Percentiles rank a stretch among this genome's conserved stretches.
Conservation (phyloP, 257 asterid genomes). For the Rehmannia glutinosa region DNA sequence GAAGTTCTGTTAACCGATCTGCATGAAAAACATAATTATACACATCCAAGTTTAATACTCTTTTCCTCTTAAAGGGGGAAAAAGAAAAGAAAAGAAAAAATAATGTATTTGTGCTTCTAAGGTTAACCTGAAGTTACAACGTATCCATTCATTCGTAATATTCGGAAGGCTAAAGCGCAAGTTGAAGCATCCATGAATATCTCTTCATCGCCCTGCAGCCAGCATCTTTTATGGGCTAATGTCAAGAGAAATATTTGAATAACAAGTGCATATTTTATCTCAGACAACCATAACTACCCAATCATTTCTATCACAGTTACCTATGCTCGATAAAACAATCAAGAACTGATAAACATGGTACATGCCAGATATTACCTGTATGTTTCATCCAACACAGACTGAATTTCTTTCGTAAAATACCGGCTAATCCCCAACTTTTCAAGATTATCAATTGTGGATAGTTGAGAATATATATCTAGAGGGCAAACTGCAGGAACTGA, state of each 20-base stretch:
- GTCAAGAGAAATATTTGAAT: conserved; percentile 19
- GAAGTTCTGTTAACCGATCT: conserved; percentile 46
- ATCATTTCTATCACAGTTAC: background rate
- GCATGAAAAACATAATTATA: conserved; percentile 20
- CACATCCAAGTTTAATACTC: background rate
- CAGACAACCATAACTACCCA: background rate
- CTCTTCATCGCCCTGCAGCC: conserved; percentile 87
- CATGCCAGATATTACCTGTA: conserved; percentile 48
- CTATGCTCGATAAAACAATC: background rate
- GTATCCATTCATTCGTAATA: conserved; percentile 69
- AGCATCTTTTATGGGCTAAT: conserved; percentile 48
- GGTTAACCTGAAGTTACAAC: conserved; percentile 59
- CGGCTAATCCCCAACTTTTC: conserved; percentile 69
- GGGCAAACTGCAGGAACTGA: conserved; percentile 81
- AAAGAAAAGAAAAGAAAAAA: background rate
- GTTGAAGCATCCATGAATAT: conserved; percentile 69
- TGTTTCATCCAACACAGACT: conserved; percentile 52
- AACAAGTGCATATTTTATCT: background rate
- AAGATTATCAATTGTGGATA: conserved; percentile 59
- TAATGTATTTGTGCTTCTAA: background rate
- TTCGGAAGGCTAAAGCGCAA: conserved; percentile 75
- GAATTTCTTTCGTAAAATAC: conserved; percentile 57
- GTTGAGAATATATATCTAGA: conserved; percentile 44
- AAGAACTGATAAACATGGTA: background rate
- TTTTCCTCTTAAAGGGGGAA: background rate